Evolutionary conservation across 1,139 yeast species (phyloP).

Genomic region (Candida mesenterica): DNA sequence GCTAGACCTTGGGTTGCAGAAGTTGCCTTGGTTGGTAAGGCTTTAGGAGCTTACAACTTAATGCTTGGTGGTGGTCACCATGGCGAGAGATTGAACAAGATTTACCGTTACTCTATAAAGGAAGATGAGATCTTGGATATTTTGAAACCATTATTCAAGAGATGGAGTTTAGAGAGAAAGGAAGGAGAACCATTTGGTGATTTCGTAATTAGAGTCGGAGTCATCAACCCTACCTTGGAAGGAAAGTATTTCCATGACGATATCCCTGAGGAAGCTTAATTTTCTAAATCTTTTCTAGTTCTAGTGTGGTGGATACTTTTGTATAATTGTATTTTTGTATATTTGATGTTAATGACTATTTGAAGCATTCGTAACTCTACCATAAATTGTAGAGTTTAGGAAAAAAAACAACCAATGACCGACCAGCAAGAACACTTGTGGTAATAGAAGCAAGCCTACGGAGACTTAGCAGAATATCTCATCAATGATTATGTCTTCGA

Average conservation of each 20-base stretch:
- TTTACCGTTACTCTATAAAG: slow-evolving; percentile 82
- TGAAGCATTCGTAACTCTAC: too few species aligned
- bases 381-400: too few species aligned
- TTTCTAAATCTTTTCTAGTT: background rate
- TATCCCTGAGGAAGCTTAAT: slow-evolving; percentile 71
- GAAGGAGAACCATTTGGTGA: slow-evolving; percentile 97
- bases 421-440: too few species aligned
- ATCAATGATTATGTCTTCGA: too few species aligned
- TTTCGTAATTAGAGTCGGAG: slow-evolving; percentile 80
- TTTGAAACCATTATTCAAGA: slow-evolving; percentile 82
- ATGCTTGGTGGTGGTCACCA: slow-evolving; percentile 96
- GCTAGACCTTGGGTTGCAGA: slow-evolving; percentile 99
- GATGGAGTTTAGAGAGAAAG: slow-evolving; percentile 88
- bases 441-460: too few species aligned
- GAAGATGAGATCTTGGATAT: slow-evolving; percentile 83
- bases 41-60: slow-evolving; percentile 87
- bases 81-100: slow-evolving; percentile 90
- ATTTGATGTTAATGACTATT: slow-evolving; percentile 1
- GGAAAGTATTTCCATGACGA: slow-evolving; percentile 96
- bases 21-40: slow-evolving; percentile 93
- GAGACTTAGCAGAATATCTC: too few species aligned
- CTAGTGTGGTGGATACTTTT: background rate
- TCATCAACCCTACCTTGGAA: slow-evolving; percentile 83
- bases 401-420: too few species aligned
- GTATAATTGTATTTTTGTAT: background rate